Evolutionary conservation across 352 stramenopile species (phyloP).

Genomic region (Globisporangium sylvaticum): DNA sequence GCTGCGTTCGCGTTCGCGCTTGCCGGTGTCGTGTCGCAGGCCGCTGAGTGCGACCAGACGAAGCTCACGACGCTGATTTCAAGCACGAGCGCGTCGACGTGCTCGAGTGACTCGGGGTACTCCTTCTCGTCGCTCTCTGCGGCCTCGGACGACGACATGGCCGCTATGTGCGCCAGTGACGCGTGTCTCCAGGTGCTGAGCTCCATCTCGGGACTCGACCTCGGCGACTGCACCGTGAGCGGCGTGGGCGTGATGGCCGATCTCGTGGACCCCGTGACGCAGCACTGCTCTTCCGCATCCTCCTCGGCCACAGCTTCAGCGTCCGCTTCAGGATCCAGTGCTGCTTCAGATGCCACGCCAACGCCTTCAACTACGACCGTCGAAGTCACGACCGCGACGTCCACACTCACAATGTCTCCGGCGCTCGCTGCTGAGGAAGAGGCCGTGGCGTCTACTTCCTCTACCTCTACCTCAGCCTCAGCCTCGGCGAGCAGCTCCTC

Average conservation of each 20-base stretch:
- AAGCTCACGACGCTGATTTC: conserved; percentile 24
- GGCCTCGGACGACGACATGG: conserved; percentile 24
- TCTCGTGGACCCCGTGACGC: conserved; percentile 29
- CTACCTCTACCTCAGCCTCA: not conserved
- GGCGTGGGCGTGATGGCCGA: conserved; percentile 24
- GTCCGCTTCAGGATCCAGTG: conserved; percentile 3
- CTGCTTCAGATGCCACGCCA: conserved; percentile 11
- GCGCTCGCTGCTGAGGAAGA: conserved; percentile 4
- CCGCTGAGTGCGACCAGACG: conserved; percentile 23
- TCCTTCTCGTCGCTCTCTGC: conserved; percentile 23
- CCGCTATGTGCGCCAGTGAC: conserved; percentile 26
- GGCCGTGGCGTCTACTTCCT: not conserved
- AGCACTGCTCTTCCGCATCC: conserved; percentile 20
- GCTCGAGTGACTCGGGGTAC: conserved; percentile 29
- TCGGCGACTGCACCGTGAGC: conserved; percentile 32
- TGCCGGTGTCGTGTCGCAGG: not conserved
- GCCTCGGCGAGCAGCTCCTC: not conserved
- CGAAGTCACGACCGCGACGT: conserved; percentile 3
- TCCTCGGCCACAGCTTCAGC: conserved; percentile 14
- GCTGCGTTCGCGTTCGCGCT: not conserved
- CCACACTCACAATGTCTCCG: conserved; percentile 12
- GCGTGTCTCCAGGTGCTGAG: conserved; percentile 26
- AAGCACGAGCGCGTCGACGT: conserved; percentile 24
- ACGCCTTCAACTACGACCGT: conserved; percentile 9
- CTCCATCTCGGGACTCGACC: conserved; percentile 20